Evolutionary conservation across 2,329 filamentous ascomycete species (phyloP).

Genomic region (Biscogniauxia marginata): DNA sequence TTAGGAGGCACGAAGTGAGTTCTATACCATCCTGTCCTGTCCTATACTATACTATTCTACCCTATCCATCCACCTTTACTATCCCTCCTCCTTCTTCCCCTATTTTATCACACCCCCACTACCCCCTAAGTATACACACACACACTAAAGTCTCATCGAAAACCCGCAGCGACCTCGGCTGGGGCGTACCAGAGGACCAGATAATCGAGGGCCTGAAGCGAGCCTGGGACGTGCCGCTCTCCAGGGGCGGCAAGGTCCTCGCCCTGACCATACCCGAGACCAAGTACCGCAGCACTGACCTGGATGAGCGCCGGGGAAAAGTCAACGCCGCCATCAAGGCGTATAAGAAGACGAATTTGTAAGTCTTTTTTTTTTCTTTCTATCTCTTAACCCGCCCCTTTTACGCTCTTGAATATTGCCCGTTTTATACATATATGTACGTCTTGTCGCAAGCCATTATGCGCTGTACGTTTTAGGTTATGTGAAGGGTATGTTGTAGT

Average conservation of each 20-base stretch:
- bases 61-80: no score
- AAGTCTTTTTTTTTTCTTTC: constrained; percentile 29
- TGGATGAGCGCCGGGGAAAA: constrained; percentile 38
- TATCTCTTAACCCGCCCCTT: neutral
- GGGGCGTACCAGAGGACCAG: constrained; percentile 34
- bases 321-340: constrained; percentile 55
- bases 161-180: constrained; percentile 48
- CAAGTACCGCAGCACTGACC: constrained; percentile 23
- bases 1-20: constrained; percentile 63
- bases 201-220: constrained; percentile 50
- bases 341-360: constrained; percentile 53
- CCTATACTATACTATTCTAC: no score
- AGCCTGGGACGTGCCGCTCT: constrained; percentile 50
- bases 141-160: no score
- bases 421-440: no score
- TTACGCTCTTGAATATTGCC: no score
- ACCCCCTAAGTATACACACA: no score
- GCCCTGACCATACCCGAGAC: constrained; percentile 63
- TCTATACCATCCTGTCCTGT: no score
- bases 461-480: no score
- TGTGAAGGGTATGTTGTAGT: no score
- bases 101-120: neutral
- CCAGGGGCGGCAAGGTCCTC: constrained; percentile 53
- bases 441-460: no score
- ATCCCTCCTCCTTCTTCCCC: neutral